phyloP scores from a whole-genome alignment of 164 flowering plant genomes.

The Vitis rupestris region DNA sequence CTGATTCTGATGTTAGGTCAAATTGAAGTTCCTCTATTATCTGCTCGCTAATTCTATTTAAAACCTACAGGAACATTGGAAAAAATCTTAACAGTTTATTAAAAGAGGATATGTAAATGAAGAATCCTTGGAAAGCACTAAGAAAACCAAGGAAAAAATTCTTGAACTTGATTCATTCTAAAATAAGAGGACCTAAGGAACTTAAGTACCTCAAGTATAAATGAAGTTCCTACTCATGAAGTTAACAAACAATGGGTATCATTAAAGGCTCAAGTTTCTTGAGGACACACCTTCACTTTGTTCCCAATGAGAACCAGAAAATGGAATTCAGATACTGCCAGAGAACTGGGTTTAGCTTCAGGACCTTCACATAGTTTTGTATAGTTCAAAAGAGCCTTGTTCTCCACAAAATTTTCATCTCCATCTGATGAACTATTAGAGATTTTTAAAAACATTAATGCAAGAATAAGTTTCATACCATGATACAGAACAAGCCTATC shows the following conservation, averaged over 20 bases:
- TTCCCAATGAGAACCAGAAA: constrained; percentile 91
- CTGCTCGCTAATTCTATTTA: constrained; percentile 89
- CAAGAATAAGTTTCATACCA: background rate
- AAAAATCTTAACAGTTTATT: background rate
- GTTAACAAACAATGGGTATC: background rate
- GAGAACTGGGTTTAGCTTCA: constrained; percentile 80
- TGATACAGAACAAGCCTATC: background rate
- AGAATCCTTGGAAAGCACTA: background rate
- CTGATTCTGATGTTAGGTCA: constrained; percentile 76
- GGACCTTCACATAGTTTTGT: constrained; percentile 72
- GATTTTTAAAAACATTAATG: constrained; percentile 8
- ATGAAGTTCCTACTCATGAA: background rate
- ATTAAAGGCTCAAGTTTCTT: background rate
- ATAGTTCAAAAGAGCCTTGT: constrained; percentile 87
- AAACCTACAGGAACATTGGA: constrained; percentile 49
- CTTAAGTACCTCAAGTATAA: background rate
- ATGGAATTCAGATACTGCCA: constrained; percentile 91
- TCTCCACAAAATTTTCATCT: constrained; percentile 98
- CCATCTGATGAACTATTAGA: constrained; percentile 71
- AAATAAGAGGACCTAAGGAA: background rate
- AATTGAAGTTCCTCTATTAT: constrained; percentile 92
- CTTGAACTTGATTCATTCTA: no score
- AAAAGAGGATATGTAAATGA: background rate
- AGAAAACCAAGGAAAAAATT: background rate
- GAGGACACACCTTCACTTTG: constrained; percentile 77